Evolutionary conservation across 1,284 basidiomycete species (phyloP), one percentile per base, ranked within the genome.

Genomic region (Boletus smithii): DNA sequence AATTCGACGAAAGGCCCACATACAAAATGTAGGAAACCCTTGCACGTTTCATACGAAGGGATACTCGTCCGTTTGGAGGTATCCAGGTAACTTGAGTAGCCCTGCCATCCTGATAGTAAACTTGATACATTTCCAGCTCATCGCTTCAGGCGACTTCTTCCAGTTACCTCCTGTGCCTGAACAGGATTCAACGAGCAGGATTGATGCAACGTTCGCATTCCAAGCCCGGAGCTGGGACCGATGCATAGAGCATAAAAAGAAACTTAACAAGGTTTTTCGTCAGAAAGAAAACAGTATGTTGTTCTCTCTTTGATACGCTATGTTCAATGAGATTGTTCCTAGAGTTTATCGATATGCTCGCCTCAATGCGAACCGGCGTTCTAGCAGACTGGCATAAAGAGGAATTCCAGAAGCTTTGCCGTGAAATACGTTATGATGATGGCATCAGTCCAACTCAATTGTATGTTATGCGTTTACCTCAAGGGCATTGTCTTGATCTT

Each of bases 61-160:
- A 72, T 32, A 13, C 48, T 8, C 49, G 50, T 17, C 81, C 87
- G 0, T 91, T 88, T 56, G 88, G 88, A 13, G 88, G 87, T 0
- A 86, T 91, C 16, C 85, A 88, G 68, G 81, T 77, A 32, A 29
- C 62, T 29, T 24, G 24, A 11, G n/a, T 9, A 27, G 5, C 16
- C 7, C 4, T 10, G 13, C 33, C 39, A 17, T 32, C 11, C 20
- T 17, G 30, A 17, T 16, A n/a, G 16, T 27, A 38, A n/a, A n/a
- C 30, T 29, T 49, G 42, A 54, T 26, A 5, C 23, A n/a, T 39
- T 44, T 35, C 35, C 60, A 88, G 77, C 72, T 91, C 43, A 76
- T 91, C 37, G 59, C 87, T n/a, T 84, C 83, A 0, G 87, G 88
- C 8, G 88, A 90, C 64, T 90, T 90, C 62, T 88, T 81, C 65